Conservation (phyloP, 257 asterid genomes). For the Jasminum sambac region DNA sequence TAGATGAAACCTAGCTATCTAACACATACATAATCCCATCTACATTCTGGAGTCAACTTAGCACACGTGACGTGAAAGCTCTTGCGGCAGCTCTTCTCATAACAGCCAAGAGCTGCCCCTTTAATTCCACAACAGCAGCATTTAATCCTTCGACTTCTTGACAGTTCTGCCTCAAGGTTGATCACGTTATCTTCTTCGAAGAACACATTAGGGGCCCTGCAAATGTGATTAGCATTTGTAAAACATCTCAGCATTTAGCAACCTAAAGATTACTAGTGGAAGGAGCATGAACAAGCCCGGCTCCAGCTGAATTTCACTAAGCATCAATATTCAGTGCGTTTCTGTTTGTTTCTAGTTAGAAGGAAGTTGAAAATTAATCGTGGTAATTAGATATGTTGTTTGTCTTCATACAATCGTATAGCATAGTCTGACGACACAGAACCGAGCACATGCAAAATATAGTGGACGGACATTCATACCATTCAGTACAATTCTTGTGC, state of each 20-base stretch:
- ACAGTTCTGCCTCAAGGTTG: conserved; percentile 79
- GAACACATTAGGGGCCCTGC: conserved; percentile 96
- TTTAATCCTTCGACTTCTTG: conserved; percentile 74
- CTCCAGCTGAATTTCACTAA: neutral
- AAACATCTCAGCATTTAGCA: neutral
- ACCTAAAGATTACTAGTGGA: neutral
- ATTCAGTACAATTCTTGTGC: conserved; percentile 82
- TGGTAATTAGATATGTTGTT: conserved; percentile 3
- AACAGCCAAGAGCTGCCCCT: conserved; percentile 98
- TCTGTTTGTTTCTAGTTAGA: conserved; percentile 3
- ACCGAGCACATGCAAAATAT: neutral
- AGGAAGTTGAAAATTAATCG: neutral
- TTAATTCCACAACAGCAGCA: conserved; percentile 83
- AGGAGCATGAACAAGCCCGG: conserved; percentile 2
- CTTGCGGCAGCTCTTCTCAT: conserved; percentile 75
- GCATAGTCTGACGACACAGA: neutral
- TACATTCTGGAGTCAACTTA: conserved; percentile 71
- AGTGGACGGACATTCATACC: conserved; percentile 46
- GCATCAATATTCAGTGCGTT: neutral
- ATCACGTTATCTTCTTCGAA: conserved; percentile 60
- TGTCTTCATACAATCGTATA: neutral
- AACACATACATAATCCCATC: conserved; percentile 78
- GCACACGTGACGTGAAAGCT: conserved; percentile 98
- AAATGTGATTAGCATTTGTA: conserved; percentile 17
- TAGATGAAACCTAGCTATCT: neutral